Base-by-base conservation (phyloP, 495 filamentous ascomycete species). In the Aspergillus biplanus region DNA sequence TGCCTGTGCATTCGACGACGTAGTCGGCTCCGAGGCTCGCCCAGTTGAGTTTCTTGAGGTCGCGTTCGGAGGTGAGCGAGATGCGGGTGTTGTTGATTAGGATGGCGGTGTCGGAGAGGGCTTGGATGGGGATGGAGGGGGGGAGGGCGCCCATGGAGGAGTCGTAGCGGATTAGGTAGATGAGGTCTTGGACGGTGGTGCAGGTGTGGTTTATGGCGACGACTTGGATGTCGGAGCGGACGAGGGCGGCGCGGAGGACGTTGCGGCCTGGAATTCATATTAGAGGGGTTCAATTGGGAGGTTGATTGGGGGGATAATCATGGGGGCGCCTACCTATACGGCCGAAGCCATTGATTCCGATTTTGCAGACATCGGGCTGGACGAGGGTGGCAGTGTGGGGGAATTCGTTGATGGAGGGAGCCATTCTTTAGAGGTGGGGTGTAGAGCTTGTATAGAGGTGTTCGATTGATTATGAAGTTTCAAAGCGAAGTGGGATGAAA, bases 121-220 rank as follows among this genome's bases (percentile, higher is more conserved):
- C 56, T 37, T 73, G 59, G 50, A 76, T 73, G 27, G 67, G 59
- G 59, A 68, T 71, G 34, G 64, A 52, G 15, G 69, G 69, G 33
- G 72, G 64, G 6, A 76, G 65, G 31, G 66, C 52, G 7, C 73
- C 73, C 73, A 75, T 75, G 6, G 67, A 73, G 12, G 71, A 73
- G 52, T 76, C 79, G 48, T 76, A 76, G 58, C 72, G 73, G 66
- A 76, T 73, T 11, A 76, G 73, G 65, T 76, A 73, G 67, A 74
- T 65, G 32, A 76, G 70, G 65, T 76, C 73, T 64, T 74, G 65
- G 6, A 76, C 70, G 6, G 70, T 65, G 47, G 46, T 58, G 39
- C 73, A 76, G 42, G 73, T 76, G 66, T 76, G 73, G 68, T 76
- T 76, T 66, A 76, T 76, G 54, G 72, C 73, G 33, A 72, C 67